Conservation (phyloP, 495 filamentous ascomycete species). For the Jackrogersella minutella region DNA sequence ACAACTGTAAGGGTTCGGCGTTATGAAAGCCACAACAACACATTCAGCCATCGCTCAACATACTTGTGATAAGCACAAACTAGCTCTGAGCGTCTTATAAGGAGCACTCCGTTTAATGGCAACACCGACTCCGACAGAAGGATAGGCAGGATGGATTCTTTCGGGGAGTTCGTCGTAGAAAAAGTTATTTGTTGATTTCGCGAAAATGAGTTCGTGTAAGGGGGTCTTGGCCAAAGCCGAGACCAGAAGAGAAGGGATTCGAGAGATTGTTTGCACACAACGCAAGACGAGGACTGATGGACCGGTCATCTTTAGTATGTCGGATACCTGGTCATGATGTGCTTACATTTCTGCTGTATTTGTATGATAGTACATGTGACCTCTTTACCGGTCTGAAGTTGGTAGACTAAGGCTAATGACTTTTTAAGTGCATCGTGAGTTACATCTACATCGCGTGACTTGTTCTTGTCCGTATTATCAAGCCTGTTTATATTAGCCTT, state of each 20-base stretch:
- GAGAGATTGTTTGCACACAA: conserved; percentile 9
- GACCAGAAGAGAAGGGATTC: neutral
- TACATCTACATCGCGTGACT: neutral
- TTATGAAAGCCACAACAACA: neutral
- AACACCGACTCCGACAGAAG: conserved; percentile 6
- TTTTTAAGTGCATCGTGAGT: neutral
- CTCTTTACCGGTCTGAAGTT: conserved; percentile 10
- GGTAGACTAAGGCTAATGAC: conserved; percentile 7
- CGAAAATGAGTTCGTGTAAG: conserved; percentile 27
- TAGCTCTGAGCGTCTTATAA: neutral
- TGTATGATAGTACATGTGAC: conserved; percentile 37
- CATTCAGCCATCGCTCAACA: neutral
- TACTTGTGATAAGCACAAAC: conserved; percentile 1
- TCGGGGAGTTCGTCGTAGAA: conserved; percentile 29
- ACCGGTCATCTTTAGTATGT: conserved; percentile 3
- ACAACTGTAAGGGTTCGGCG: neutral
- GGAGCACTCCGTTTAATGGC: conserved; percentile 11
- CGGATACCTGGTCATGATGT: conserved; percentile 14
- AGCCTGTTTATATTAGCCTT: conserved; percentile 28
- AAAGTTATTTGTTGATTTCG: conserved; percentile 30
- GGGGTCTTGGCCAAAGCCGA: conserved; percentile 14
- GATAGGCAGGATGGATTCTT: conserved; percentile 11
- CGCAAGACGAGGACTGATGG: conserved; percentile 1
- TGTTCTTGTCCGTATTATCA: conserved; percentile 18
- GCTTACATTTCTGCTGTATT: conserved; percentile 28